Conservation (phyloP, 192 early-diverging fungal species). For the Coemansia sp. region DNA sequence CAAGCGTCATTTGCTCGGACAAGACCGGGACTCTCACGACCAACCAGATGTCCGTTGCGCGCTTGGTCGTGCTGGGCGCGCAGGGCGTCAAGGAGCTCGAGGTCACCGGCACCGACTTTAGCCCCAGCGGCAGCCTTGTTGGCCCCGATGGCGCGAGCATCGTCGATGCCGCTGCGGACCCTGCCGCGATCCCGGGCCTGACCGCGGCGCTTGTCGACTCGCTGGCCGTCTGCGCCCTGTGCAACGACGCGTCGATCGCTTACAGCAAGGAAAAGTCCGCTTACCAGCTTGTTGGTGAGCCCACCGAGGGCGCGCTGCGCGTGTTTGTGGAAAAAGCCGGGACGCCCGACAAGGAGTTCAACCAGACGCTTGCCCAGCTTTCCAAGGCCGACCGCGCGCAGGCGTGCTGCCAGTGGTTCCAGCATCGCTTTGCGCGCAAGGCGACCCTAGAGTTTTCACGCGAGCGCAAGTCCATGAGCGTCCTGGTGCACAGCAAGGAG, state of each 20-base stretch:
- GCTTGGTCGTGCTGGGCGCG: constrained; percentile 57
- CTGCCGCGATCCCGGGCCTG: constrained; percentile 65
- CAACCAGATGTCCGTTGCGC: constrained; percentile 93
- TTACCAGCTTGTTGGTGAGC: constrained; percentile 88
- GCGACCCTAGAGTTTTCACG: constrained; percentile 90
- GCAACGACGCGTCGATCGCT: constrained; percentile 85
- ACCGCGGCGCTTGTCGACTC: constrained; percentile 54
- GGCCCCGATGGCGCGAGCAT: constrained; percentile 51
- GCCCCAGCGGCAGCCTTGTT: constrained; percentile 71
- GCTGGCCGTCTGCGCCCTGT: constrained; percentile 69
- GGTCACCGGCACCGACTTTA: constrained; percentile 83
- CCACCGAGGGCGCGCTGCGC: constrained; percentile 95
- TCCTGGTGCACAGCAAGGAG: constrained; percentile 58
- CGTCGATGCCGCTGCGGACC: constrained; percentile 54
- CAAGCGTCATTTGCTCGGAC: constrained; percentile 97
- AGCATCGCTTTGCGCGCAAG: constrained; percentile 57
- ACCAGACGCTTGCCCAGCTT: constrained; percentile 54
- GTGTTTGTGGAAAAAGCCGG: constrained; percentile 93
- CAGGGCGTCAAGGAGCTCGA: constrained; percentile 62
- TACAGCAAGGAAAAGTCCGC: constrained; percentile 68
- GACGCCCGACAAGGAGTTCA: constrained; percentile 67
- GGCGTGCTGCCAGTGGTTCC: constrained; percentile 74
- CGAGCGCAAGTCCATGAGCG: constrained; percentile 98
- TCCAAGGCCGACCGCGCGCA: constrained; percentile 58
- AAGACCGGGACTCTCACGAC: constrained; percentile 99